These are phyloP conservation scores for Linum lewisii DNA, from an alignment of 345 rosid species.

Conservation along the genomic window DNA sequence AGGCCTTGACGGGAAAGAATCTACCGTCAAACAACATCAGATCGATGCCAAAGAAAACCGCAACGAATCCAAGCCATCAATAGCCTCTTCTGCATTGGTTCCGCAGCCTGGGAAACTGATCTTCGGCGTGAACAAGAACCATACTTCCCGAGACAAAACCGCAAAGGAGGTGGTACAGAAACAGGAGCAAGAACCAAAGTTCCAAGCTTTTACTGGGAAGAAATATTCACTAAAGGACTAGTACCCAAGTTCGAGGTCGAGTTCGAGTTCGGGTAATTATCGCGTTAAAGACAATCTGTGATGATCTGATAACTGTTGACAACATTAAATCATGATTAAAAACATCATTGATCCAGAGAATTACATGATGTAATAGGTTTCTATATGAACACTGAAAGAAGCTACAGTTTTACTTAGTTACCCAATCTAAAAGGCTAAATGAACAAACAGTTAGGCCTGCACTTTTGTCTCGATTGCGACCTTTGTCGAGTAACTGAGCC, in stretches of 20 bases:
- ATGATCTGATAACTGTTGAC: too few relatives aligned
- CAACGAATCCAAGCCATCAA: slow-evolving; percentile 19
- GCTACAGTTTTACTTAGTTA: too few relatives aligned
- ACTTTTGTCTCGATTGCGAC: background rate
- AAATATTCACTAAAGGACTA: slow-evolving; percentile 42
- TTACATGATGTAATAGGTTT: too few relatives aligned
- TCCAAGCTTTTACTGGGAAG: slow-evolving; percentile 58
- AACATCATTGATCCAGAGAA: too few relatives aligned
- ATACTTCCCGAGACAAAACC: slow-evolving; percentile 17
- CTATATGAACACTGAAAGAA: too few relatives aligned
- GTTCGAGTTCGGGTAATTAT: too few relatives aligned
- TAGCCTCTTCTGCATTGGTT: slow-evolving; percentile 14
- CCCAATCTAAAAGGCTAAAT: too few relatives aligned
- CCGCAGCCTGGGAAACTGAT: slow-evolving; percentile 38
- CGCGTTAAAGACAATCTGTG: too few relatives aligned
- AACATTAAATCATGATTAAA: too few relatives aligned
- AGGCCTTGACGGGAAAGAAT: slow-evolving; percentile 12
- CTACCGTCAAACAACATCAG: slow-evolving; percentile 10
- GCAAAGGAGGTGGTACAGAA: slow-evolving; percentile 20
- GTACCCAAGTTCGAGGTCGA: background rate
- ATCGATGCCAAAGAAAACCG: slow-evolving; percentile 13
- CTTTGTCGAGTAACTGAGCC: background rate
- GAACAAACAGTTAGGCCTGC: background rate
- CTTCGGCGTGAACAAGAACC: slow-evolving; percentile 39
- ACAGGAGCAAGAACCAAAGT: slow-evolving; percentile 34